Base-by-base conservation (phyloP, 2,329 filamentous ascomycete species). In the Lachnellula subtilissima region DNA sequence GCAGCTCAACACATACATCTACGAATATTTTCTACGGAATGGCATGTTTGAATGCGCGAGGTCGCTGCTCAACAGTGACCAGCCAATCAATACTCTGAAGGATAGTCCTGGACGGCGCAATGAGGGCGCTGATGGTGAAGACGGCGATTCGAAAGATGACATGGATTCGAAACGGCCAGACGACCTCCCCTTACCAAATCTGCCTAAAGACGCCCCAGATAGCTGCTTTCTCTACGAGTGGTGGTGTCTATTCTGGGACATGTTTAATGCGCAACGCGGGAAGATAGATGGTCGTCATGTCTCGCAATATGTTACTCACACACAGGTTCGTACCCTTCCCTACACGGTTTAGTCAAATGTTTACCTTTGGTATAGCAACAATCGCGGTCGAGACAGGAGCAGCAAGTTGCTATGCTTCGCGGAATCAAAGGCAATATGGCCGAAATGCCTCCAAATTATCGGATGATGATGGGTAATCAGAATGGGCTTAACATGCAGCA, bases 241-340 rank as follows among this genome's bases (percentile, higher is more conserved):
- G 94, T 99, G 95, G 77, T 90, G 87, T 69, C 82, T 97, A 52
- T 99, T 99, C 73, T 97, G 91, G 91, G 94, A 99, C 68, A 91
- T 97, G 65, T 95, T 89, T 73, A 85, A 85, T 69, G 90, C 91
- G 54, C 89, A 93, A 70, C 88, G 90, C 68, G 83, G 80, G 67
- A 86, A 85, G 71, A 70, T 68, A 47, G 83, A 82, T 53, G 80
- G 80, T 54, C 85, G 79, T 25, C 81, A 82, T 57, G 86, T 90
- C 48, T 81, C 81, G 61, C 85, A 89, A 75, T 96, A 96, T 72
- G 83, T 95, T 56, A 76, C 81, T 57, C 89, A 95, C 69, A 91
- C 87, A 61, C 89, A 95, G 81, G 92, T 95, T 82, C 68, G 76
- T 72, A 52, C 64, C 35, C 59, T 64, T 32, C 50, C 39, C 22